These are phyloP conservation scores for Nothophytophthora sp. DNA, from an alignment of 352 stramenopile species.

Conservation along the genomic window DNA sequence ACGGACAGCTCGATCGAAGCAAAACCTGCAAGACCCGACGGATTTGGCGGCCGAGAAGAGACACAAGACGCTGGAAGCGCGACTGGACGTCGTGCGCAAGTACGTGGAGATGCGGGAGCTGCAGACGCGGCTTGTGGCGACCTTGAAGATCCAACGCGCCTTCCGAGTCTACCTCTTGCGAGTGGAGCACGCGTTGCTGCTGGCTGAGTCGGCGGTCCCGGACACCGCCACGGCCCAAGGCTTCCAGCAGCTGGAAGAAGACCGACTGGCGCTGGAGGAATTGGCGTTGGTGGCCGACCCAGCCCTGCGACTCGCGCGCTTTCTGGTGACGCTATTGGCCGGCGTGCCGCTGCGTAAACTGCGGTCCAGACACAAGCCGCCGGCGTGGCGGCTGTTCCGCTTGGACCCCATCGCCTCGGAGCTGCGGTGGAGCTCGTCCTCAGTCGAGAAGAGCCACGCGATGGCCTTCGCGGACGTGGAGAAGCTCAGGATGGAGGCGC, in stretches of 20 bases:
- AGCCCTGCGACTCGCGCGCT: conserved; percentile 49
- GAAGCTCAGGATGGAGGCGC: conserved; percentile 44
- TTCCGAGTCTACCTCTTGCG: conserved; percentile 48
- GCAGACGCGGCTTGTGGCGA: conserved; percentile 52
- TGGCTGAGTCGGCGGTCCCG: conserved; percentile 56
- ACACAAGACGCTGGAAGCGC: conserved; percentile 24
- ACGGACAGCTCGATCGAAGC: conserved; percentile 7
- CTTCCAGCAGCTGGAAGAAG: conserved; percentile 47
- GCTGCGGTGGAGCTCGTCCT: conserved; percentile 54
- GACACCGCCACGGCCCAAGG: conserved; percentile 36
- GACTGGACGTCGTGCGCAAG: conserved; percentile 47
- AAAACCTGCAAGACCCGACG: conserved; percentile 25
- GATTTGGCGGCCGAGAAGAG: conserved; percentile 22
- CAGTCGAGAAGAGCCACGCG: conserved; percentile 24
- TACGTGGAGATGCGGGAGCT: conserved; percentile 59
- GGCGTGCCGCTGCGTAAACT: conserved; percentile 66
- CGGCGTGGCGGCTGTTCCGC: conserved; percentile 57
- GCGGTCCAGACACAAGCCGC: conserved; percentile 45
- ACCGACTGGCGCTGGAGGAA: conserved; percentile 69
- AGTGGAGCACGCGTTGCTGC: conserved; percentile 47
- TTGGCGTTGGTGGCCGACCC: conserved; percentile 48
- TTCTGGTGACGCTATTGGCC: conserved; percentile 63
- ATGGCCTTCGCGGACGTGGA: conserved; percentile 51
- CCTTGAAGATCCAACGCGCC: conserved; percentile 58
- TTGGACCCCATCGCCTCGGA: conserved; percentile 64